Evolutionary conservation across 2,329 filamentous ascomycete species (phyloP), one percentile per base, ranked within the genome.

Genomic region (Emydomyces testavorans): DNA sequence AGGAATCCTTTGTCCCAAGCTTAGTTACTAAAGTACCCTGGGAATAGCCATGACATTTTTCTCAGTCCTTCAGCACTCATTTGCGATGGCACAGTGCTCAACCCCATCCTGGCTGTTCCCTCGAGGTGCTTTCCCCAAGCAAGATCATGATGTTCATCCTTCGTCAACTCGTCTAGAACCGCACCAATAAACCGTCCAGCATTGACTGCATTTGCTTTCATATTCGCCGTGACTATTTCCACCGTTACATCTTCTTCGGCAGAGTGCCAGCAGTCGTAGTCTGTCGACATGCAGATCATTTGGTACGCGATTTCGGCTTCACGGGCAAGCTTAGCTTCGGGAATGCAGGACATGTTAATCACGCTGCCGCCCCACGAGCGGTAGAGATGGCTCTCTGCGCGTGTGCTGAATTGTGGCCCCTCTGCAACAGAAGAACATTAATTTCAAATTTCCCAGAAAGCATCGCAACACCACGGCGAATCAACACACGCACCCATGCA

Each of bases 241-340:
- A 98, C 92, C 53, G 88, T 89, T 53, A 98, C 92, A 52, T 78
- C 72, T 55, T 85, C 85, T 41, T 77, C 77, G 16, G 77, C 80
- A 43, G 46, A 42, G 63, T 89, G 84, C 92, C 92, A 98, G 79
- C 90, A 96, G 73, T 98, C 92, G 67, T 98, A 98, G 72, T 98
- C 92, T 23, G 92, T 98, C 28, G 87, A 86, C 92, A 98, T 98
- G 75, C 90, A 94, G 61, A 98, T 94, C 78, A 95, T 93, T 72
- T 94, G 88, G 69, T 96, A 96, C 29, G 83, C 84, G 58, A 98
- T 84, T 73, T 98, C 92, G 20, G 92, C 92, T 72, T 98, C 92
- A 46, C 86, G 82, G 7, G 92, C 92, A 16, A 98, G 80, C 75
- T 98, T 98, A 42, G 90, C 85, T 71, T 98, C 92, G 16, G 92